Base-by-base conservation (phyloP, 768 basidiomycete genomes). In the Chalciporus pseudorubinellus region DNA sequence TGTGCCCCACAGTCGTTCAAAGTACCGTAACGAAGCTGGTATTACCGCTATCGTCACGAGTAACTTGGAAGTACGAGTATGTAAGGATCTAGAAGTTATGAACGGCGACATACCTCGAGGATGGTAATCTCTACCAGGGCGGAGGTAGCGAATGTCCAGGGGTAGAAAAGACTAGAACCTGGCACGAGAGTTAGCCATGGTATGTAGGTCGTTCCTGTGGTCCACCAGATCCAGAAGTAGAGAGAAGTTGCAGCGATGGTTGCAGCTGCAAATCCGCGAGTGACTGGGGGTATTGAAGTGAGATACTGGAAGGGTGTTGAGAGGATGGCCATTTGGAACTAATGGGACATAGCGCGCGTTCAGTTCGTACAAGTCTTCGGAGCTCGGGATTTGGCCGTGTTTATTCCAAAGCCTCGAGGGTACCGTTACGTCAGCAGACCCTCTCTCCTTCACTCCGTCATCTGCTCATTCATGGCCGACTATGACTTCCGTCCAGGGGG, bases 1-100 rank as follows among this genome's bases (percentile, higher is more conserved):
- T 39, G 85, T 78, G 36, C 97, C 95, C 97, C 97, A 99, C 49
- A 99, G 74, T 24, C 95, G 80, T 68, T 99, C 97, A 46, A 99
- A 75, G 68, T 98, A 98, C 55, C 89, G 84, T 45, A 93, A 76
- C 34, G 89, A 85, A 14, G 92, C 80, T 39, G 92, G 88, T 10
- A 98, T 78, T 51, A 87, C 78, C 46, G 94, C 69, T 50, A 92
- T 71, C 3, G 93, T 84, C 54, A 85, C 75, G 45, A 88, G 60
- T 56, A 98, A 81, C 95, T 98, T 51, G 9, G 19, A 55, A 41
- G 28, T 1, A 34, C 56, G 20, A 58, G 53, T 28, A 52, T 24
- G n/a, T n/a, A n/a, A 41, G 44, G 51, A 43, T 22, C 14, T 3
- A 26, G n/a, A 21, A 8, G 14, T 12, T 29, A 22, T 24, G 10